phyloP scores from a whole-genome alignment of 1,284 basidiomycete species.

The Apiotrichum gracile region DNA sequence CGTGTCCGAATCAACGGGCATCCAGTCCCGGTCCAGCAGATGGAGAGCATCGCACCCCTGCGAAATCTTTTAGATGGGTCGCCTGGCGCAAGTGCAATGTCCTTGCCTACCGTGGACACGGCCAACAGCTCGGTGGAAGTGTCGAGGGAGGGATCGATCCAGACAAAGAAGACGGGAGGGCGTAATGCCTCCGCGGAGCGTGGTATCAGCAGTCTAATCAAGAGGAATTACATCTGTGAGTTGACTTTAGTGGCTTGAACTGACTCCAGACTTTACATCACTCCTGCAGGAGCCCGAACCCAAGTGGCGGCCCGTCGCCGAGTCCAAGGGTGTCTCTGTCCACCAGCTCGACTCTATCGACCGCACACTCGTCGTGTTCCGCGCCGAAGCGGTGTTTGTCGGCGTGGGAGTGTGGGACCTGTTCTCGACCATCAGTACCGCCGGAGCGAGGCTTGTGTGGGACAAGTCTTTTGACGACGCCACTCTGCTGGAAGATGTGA shows the following conservation, averaged over 20 bases:
- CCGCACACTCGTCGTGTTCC: conserved; percentile 90
- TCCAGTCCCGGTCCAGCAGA: conserved; percentile 58
- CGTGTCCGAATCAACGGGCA: conserved; percentile 73
- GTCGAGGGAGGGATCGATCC: conserved; percentile 17
- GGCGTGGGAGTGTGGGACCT: conserved; percentile 95
- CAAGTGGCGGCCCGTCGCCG: conserved; percentile 84
- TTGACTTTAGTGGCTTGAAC: background rate
- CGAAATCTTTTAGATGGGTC: conserved; percentile 33
- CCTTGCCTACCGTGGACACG: conserved; percentile 32
- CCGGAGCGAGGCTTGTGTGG: conserved; percentile 77
- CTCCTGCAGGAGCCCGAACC: conserved; percentile 95
- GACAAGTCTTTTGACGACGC: conserved; percentile 86
- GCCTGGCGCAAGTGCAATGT: conserved; percentile 38
- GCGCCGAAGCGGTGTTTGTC: conserved; percentile 95
- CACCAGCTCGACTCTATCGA: conserved; percentile 97
- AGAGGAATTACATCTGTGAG: conserved; percentile 82
- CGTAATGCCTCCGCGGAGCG: conserved; percentile 64
- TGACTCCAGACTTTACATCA: conserved; percentile 71
- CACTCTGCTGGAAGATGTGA: conserved; percentile 78
- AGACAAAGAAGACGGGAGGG: conserved; percentile 37
- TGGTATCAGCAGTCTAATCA: conserved; percentile 72
- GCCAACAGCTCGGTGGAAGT: conserved; percentile 16
- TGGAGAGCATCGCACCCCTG: conserved; percentile 18
- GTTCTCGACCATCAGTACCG: conserved; percentile 78
- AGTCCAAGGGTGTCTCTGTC: conserved; percentile 81